Percentiles rank a stretch among this genome's conserved stretches.
Evolutionary conservation across 768 basidiomycete genomes (phyloP).

Genomic region (Calocybe cyanea): DNA sequence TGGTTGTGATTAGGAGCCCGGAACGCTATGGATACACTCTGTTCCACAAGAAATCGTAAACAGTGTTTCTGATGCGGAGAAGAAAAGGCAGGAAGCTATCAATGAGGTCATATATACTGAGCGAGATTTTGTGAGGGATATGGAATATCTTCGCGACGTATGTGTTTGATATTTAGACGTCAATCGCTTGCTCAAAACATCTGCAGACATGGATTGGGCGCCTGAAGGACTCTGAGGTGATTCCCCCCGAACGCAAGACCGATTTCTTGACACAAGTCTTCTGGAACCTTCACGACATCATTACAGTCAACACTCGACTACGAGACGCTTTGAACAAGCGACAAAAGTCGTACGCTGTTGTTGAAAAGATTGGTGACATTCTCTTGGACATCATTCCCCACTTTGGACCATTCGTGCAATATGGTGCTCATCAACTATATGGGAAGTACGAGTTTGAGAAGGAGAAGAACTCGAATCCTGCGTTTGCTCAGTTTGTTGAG

Average conservation of each 20-base stretch:
- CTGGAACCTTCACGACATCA: conserved; percentile 96
- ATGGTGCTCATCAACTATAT: conserved; percentile 95
- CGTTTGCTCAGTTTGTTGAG: conserved; percentile 94
- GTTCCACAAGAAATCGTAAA: conserved; percentile 93
- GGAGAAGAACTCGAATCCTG: conserved; percentile 91
- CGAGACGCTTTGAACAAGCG: conserved; percentile 92
- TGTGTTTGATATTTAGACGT: conserved; percentile 23
- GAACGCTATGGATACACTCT: conserved; percentile 92
- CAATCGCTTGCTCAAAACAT: conserved; percentile 2
- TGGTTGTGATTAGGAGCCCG: conserved; percentile 37
- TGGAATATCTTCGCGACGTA: conserved; percentile 97
- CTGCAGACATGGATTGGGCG: conserved; percentile 84
- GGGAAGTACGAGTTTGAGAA: conserved; percentile 99
- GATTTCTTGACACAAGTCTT: conserved; percentile 94
- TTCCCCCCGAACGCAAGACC: conserved; percentile 69
- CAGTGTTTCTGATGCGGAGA: conserved; percentile 89
- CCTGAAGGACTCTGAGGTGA: conserved; percentile 69
- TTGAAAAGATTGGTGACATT: conserved; percentile 89
- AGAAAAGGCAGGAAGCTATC: conserved; percentile 95
- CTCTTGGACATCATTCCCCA: conserved; percentile 81
- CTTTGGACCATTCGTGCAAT: conserved; percentile 91
- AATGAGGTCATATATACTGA: conserved; percentile 96
- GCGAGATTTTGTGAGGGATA: conserved; percentile 94
- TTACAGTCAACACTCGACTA: conserved; percentile 86
- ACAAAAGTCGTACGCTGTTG: conserved; percentile 92